A percentile compares a stretch with the other conserved stretches of the same genome.
phyloP scores from a whole-genome alignment of 495 filamentous ascomycete genomes.

The Penicillium parvum region DNA sequence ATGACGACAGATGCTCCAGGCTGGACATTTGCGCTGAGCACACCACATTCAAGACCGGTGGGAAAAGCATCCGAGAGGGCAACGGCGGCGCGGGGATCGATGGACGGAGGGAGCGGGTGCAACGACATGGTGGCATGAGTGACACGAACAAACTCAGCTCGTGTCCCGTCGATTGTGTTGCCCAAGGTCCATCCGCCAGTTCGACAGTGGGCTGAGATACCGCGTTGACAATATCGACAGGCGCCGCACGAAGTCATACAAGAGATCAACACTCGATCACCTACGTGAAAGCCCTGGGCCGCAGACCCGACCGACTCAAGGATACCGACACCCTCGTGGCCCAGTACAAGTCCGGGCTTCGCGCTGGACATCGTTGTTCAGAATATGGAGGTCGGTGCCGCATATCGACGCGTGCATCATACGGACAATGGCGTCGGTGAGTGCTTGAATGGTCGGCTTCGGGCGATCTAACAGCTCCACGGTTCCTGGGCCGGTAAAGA shows the following conservation, averaged over 20 bases:
- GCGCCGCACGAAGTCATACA: constrained; percentile 38
- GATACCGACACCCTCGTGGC: constrained; percentile 81
- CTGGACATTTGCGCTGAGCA: constrained; percentile 40
- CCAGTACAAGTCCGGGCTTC: constrained; percentile 70
- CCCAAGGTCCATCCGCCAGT: constrained; percentile 41
- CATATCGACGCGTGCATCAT: constrained; percentile 77
- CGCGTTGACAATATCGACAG: constrained; percentile 36
- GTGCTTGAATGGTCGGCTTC: constrained; percentile 63
- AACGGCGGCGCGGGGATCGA: constrained; percentile 35
- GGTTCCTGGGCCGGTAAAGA: constrained; percentile 24
- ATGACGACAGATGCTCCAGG: constrained; percentile 45
- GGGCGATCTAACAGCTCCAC: constrained; percentile 46
- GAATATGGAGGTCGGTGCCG: constrained; percentile 74
- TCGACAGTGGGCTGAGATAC: constrained; percentile 36
- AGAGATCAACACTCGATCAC: constrained; percentile 41
- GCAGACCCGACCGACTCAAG: constrained; percentile 63
- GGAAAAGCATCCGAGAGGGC: constrained; percentile 47
- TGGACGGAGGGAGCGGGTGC: constrained; percentile 32
- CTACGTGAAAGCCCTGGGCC: constrained; percentile 44
- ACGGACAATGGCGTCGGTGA: constrained; percentile 71
- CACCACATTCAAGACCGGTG: constrained; percentile 47
- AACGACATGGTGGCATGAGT: constrained; percentile 42
- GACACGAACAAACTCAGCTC: constrained; percentile 48
- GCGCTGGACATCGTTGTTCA: constrained; percentile 64
- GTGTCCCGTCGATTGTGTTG: constrained; percentile 44